Evolutionary conservation across 805 yeast species (phyloP).

Genomic region (Pichia nanzhaoensis): DNA sequence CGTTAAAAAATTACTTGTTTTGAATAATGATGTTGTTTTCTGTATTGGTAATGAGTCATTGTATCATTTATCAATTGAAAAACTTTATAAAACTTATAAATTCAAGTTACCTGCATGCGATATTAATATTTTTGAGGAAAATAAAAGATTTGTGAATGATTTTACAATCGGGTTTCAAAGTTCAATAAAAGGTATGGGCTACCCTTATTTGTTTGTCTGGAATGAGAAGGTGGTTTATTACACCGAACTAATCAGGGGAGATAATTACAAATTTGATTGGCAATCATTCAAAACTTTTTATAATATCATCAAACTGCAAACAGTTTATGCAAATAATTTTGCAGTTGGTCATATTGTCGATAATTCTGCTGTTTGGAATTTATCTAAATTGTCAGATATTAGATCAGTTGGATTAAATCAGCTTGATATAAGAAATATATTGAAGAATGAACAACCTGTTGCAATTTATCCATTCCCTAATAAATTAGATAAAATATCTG

Average conservation of each 20-base stretch:
- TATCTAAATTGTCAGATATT: constrained; percentile 25
- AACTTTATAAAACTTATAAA: constrained; percentile 52
- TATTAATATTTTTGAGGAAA: constrained; percentile 11
- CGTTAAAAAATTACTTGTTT: constrained; percentile 54
- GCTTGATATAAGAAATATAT: constrained; percentile 22
- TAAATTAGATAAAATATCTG: constrained; percentile 17
- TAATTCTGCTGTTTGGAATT: constrained; percentile 24
- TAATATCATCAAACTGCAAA: constrained; percentile 19
- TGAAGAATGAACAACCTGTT: constrained; percentile 24
- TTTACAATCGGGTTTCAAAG: constrained; percentile 68
- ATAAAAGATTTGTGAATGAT: constrained; percentile 41
- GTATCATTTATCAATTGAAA: constrained; percentile 56
- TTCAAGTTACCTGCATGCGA: constrained; percentile 38
- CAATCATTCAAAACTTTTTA: constrained; percentile 25
- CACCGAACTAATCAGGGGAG: constrained; percentile 23
- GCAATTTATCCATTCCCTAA: constrained; percentile 23
- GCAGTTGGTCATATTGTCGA: constrained; percentile 25
- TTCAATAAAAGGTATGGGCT: constrained; percentile 39
- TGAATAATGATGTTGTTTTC: constrained; percentile 50
- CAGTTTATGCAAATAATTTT: constrained; percentile 26
- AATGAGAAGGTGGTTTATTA: constrained; percentile 40
- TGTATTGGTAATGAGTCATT: constrained; percentile 54
- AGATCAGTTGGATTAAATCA: constrained; percentile 23
- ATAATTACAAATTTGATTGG: constrained; percentile 20
- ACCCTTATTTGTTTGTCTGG: constrained; percentile 43